phyloP scores from a whole-genome alignment of 495 filamentous ascomycete genomes.

The Penicillium lividum region DNA sequence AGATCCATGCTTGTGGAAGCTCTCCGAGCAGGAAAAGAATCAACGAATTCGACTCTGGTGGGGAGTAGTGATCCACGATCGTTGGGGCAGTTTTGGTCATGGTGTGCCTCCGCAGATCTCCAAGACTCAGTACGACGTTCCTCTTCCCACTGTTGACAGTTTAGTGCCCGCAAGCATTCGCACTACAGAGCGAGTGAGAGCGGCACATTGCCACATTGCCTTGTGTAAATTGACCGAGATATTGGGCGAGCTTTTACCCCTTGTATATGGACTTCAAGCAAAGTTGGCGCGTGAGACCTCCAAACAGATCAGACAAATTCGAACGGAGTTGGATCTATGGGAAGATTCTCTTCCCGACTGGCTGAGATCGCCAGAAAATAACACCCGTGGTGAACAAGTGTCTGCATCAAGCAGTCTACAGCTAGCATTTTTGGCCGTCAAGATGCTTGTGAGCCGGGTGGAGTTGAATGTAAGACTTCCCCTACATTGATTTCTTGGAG shows the following conservation, averaged over 20 bases:
- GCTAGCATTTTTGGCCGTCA: constrained; percentile 51
- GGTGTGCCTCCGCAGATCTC: constrained; percentile 52
- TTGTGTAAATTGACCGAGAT: constrained; percentile 55
- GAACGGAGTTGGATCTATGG: constrained; percentile 49
- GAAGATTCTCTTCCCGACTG: constrained; percentile 49
- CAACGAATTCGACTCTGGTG: constrained; percentile 53
- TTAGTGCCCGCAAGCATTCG: constrained; percentile 36
- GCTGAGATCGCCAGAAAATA: constrained; percentile 33
- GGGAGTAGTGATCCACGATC: constrained; percentile 56
- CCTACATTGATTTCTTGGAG: neutral
- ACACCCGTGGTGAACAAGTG: constrained; percentile 33
- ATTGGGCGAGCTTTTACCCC: constrained; percentile 50
- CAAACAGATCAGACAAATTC: constrained; percentile 43
- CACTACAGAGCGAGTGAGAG: constrained; percentile 43
- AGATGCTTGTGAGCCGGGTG: constrained; percentile 53
- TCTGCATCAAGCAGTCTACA: constrained; percentile 52
- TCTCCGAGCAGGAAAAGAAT: constrained; percentile 49
- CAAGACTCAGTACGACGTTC: constrained; percentile 56
- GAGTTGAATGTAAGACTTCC: constrained; percentile 45
- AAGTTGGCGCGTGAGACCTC: constrained; percentile 44
- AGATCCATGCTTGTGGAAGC: constrained; percentile 50
- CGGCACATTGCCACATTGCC: constrained; percentile 52
- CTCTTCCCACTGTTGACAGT: constrained; percentile 46
- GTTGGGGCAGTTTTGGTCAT: constrained; percentile 56
- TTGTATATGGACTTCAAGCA: constrained; percentile 50